Conservation (phyloP, 192 early-diverging fungal genomes). For the Coemansia sp. region DNA sequence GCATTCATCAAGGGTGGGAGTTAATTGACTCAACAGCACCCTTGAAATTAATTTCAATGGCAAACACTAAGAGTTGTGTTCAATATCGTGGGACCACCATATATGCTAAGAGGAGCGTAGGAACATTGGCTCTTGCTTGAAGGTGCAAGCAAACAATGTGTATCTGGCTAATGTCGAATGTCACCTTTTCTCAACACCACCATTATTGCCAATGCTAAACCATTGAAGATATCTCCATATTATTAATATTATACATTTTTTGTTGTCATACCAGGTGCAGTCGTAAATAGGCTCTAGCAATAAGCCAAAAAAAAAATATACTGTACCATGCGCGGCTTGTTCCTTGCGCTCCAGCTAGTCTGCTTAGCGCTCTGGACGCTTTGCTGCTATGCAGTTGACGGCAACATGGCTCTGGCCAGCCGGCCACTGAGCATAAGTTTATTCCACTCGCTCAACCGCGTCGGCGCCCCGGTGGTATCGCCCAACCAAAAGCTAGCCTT, state of each 20-base stretch:
- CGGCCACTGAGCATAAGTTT: constrained; percentile 26
- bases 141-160: neutral
- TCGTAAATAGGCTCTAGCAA: neutral
- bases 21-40: neutral
- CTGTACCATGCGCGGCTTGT: neutral
- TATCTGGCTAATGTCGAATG: neutral
- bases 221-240: neutral
- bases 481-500: constrained; percentile 23
- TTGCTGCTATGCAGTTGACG: constrained; percentile 4
- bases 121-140: neutral
- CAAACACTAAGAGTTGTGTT: neutral
- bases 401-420: neutral
- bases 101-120: neutral
- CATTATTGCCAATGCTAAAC: neutral
- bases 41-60: neutral
- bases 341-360: neutral
- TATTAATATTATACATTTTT: neutral
- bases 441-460: constrained; percentile 22
- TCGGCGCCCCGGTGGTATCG: constrained; percentile 25
- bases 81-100: constrained; percentile 2
- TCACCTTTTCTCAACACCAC: neutral
- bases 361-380: constrained; percentile 5
- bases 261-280: neutral
- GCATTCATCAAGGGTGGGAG: constrained; percentile 2
- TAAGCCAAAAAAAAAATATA: neutral